Percentiles rank a stretch among this genome's conserved stretches.
phyloP scores from a whole-genome alignment of 2,329 filamentous ascomycete genomes.

The Penicillium sclerotiorum region DNA sequence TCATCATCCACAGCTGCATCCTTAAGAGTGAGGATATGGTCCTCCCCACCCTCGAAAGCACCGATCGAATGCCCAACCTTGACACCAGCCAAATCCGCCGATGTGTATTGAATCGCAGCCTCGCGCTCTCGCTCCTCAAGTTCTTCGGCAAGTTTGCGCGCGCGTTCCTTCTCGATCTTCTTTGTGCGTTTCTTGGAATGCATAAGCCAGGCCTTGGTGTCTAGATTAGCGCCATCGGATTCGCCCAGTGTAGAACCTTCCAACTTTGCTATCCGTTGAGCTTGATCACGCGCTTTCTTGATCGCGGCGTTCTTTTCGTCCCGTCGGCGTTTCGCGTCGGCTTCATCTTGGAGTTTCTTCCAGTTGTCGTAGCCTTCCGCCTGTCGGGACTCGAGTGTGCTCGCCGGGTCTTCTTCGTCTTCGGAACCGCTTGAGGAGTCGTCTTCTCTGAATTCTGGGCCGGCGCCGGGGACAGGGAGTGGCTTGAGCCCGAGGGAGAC shows the following conservation, averaged over 20 bases:
- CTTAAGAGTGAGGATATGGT: slow-evolving; percentile 92
- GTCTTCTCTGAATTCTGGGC: slow-evolving; percentile 61
- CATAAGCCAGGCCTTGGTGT: slow-evolving; percentile 84
- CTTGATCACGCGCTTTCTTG: slow-evolving; percentile 83
- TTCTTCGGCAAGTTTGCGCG: slow-evolving; percentile 72
- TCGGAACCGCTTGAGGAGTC: slow-evolving; percentile 36
- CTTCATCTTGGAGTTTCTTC: slow-evolving; percentile 68
- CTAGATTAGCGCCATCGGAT: slow-evolving; percentile 64
- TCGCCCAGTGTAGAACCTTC: slow-evolving; percentile 86
- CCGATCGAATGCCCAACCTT: slow-evolving; percentile 87
- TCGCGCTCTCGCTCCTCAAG: slow-evolving; percentile 73
- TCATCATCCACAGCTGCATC: slow-evolving; percentile 84
- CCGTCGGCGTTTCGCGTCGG: slow-evolving; percentile 71
- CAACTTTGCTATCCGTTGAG: slow-evolving; percentile 72
- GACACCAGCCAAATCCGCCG: slow-evolving; percentile 83
- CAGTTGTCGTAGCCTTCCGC: slow-evolving; percentile 49
- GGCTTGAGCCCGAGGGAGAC: slow-evolving; percentile 87
- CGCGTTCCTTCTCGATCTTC: slow-evolving; percentile 76
- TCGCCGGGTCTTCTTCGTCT: slow-evolving; percentile 70
- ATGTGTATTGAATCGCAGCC: slow-evolving; percentile 75
- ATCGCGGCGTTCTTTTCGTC: slow-evolving; percentile 81
- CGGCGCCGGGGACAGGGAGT: slow-evolving; percentile 75
- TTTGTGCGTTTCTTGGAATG: slow-evolving; percentile 92
- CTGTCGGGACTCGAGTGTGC: slow-evolving; percentile 74
- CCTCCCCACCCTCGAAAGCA: slow-evolving; percentile 75